Evolutionary conservation across 176 grass and related monocot genomes (phyloP).

Genomic region (Luzula sylvatica): DNA sequence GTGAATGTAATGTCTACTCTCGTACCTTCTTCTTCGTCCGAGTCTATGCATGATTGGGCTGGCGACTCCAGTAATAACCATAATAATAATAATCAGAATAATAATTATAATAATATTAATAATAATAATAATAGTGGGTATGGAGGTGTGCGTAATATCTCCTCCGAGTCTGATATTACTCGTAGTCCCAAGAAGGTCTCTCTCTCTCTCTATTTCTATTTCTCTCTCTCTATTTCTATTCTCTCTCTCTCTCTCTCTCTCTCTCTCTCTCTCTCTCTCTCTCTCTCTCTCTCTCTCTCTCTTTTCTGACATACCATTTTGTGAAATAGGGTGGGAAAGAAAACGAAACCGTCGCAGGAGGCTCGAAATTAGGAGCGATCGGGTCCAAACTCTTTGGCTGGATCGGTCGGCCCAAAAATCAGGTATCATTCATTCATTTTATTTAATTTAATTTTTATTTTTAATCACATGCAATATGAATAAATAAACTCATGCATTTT

Average conservation of each 20-base stretch:
- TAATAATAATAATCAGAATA: too few relatives aligned
- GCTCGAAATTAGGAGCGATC: conserved; percentile 79
- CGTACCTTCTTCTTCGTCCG: conserved; percentile 51
- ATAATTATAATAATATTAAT: too few relatives aligned
- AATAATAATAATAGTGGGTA: conserved; percentile 23
- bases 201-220: neutral
- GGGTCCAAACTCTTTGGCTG: conserved; percentile 78
- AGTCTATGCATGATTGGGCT: conserved; percentile 57
- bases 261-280: conserved; percentile 2
- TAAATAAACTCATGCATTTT: neutral
- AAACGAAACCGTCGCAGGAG: conserved; percentile 31
- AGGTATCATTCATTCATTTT: conserved; percentile 39
- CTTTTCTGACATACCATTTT: neutral
- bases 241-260: neutral
- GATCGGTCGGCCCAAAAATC: conserved; percentile 56
- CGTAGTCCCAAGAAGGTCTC: conserved; percentile 75
- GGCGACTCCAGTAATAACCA: too few relatives aligned
- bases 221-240: conserved; percentile 10
- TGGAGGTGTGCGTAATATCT: conserved; percentile 61
- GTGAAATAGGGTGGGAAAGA: conserved; percentile 31
- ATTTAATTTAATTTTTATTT: neutral
- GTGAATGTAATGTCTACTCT: conserved; percentile 71
- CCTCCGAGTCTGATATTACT: conserved; percentile 94
- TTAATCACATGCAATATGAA: neutral
- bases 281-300: conserved; percentile 8